phyloP scores from a whole-genome alignment of 768 basidiomycete genomes.

The Pulveroboletus sp. region DNA sequence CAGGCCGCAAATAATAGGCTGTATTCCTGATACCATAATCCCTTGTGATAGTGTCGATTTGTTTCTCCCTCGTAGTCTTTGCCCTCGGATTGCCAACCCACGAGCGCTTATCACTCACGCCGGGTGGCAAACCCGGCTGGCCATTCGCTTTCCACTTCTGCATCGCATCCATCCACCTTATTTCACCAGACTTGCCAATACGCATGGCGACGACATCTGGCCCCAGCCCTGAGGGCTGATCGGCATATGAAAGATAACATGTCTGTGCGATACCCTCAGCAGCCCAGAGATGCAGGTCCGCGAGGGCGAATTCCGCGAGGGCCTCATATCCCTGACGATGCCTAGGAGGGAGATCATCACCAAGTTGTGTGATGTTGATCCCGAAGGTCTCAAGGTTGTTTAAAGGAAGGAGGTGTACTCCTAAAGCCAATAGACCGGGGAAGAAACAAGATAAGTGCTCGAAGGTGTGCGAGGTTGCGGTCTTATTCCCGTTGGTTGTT shows the following conservation, averaged over 20 bases:
- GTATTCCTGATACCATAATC: constrained; percentile 51
- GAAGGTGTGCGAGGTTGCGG: constrained; percentile 44
- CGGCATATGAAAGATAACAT: constrained; percentile 68
- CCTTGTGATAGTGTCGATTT: constrained; percentile 28
- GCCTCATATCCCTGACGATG: constrained; percentile 31
- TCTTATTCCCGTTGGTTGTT: constrained; percentile 23
- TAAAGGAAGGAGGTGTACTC: constrained; percentile 57
- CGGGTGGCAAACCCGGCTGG: constrained; percentile 46
- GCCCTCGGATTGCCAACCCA: constrained; percentile 25
- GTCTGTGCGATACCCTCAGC: constrained; percentile 70
- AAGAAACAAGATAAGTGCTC: constrained; percentile 79
- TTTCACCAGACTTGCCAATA: constrained; percentile 19
- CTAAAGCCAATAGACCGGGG: constrained; percentile 70
- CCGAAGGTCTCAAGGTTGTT: constrained; percentile 46
- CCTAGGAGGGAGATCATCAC: constrained; percentile 17
- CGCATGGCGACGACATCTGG: constrained; percentile 51
- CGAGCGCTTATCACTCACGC: constrained; percentile 38
- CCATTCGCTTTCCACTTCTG: constrained; percentile 46
- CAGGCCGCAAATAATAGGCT: constrained; percentile 62
- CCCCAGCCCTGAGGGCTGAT: constrained; percentile 62
- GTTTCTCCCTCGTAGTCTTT: constrained; percentile 13
- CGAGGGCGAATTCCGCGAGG: constrained; percentile 47
- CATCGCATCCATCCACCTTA: constrained; percentile 32
- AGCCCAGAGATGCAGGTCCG: constrained; percentile 67
- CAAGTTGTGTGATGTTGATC: constrained; percentile 41